Conservation (phyloP, 1,139 yeast species). For the Yamadazyma jaroonii region DNA sequence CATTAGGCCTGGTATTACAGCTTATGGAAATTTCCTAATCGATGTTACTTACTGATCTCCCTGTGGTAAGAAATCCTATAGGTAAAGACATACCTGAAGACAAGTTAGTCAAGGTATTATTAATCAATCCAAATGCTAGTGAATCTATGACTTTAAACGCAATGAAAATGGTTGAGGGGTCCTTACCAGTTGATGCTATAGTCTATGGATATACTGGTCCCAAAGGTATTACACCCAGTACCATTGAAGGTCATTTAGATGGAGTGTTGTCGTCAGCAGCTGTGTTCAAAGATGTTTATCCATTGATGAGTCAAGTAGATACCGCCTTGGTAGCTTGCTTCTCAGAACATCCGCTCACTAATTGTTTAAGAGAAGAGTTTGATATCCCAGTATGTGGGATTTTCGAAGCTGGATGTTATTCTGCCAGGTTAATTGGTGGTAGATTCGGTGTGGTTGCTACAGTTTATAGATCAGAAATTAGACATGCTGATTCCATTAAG, state of each 20-base stretch:
- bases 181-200: slow-evolving; percentile 8
- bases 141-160: slow-evolving; percentile 11
- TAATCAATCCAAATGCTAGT: slow-evolving; percentile 11
- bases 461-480: slow-evolving; percentile 19
- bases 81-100: not conserved
- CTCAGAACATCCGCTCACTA: slow-evolving; percentile 12
- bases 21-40: not conserved
- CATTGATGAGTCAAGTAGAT: slow-evolving; percentile 9
- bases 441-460: slow-evolving; percentile 18
- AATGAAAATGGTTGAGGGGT: slow-evolving; percentile 6
- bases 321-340: slow-evolving; percentile 12
- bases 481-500: slow-evolving; percentile 21
- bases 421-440: slow-evolving; percentile 10
- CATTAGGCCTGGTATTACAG: too few relatives aligned
- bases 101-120: slow-evolving; percentile 7
- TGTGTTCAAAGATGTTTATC: slow-evolving; percentile 10
- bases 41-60: not conserved
- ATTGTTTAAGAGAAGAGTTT: slow-evolving; percentile 12
- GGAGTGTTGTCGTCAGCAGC: slow-evolving; percentile 9
- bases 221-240: slow-evolving; percentile 7
- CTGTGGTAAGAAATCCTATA: not conserved
- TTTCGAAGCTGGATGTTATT: slow-evolving; percentile 11
- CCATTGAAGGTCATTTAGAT: slow-evolving; percentile 12
- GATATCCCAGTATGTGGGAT: slow-evolving; percentile 12
- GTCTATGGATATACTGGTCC: slow-evolving; percentile 13